Evolutionary conservation across 768 basidiomycete species (phyloP).

Genomic region (Tylopilus subfusipes): DNA sequence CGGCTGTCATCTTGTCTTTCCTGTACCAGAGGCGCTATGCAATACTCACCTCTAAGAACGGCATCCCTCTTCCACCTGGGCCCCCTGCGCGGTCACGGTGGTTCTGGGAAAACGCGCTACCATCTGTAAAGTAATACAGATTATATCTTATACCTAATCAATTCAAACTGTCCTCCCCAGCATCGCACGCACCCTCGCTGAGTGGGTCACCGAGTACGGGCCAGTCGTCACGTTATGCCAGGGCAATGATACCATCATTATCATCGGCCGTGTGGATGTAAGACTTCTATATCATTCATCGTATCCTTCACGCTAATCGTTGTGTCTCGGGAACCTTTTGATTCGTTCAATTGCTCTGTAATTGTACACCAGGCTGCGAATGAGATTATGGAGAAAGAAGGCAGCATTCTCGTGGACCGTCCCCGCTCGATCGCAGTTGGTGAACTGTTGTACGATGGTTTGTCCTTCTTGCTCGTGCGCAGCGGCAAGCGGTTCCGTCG

Average conservation of each 20-base stretch:
- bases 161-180: background rate
- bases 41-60: background rate
- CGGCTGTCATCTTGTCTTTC: background rate
- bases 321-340: background rate
- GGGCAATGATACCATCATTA: conserved; percentile 30
- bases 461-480: conserved; percentile 47
- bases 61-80: conserved; percentile 23
- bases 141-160: background rate
- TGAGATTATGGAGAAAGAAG: conserved; percentile 60
- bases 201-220: conserved; percentile 55
- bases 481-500: conserved; percentile 54
- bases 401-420: conserved; percentile 45
- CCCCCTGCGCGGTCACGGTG: conserved; percentile 25
- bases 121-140: conserved; percentile 16
- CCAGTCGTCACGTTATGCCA: conserved; percentile 53
- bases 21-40: conserved; percentile 3
- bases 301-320: background rate
- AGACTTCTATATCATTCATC: background rate
- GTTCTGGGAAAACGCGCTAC: conserved; percentile 24
- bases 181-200: conserved; percentile 36
- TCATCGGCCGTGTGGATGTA: conserved; percentile 24
- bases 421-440: conserved; percentile 51
- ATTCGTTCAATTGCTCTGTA: too few relatives aligned
- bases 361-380: conserved; percentile 50
- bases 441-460: conserved; percentile 49